Conservation (phyloP, 2,329 filamentous ascomycete genomes). For the Colletotrichum orchidophilum region DNA sequence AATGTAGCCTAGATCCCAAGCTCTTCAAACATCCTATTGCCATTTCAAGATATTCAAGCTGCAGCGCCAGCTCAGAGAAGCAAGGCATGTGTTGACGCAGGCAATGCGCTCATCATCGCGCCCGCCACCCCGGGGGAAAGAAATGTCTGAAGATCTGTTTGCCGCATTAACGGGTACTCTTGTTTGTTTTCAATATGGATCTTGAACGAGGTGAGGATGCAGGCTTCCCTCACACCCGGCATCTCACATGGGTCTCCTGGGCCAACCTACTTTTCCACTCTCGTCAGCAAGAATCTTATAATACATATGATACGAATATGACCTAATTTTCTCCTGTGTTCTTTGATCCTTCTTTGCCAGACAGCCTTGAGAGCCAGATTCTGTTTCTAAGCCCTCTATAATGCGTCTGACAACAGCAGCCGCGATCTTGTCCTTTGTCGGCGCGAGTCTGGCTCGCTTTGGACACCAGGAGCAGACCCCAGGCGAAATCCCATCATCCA, state of each 20-base stretch:
- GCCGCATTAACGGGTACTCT: neutral
- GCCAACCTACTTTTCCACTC: neutral
- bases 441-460: neutral
- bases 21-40: neutral
- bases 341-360: no score
- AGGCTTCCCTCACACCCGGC: constrained; percentile 11
- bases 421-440: neutral
- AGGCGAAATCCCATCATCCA: neutral
- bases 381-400: neutral
- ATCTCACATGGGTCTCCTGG: constrained; percentile 1
- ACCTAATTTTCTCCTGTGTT: neutral
- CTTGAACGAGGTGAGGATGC: constrained; percentile 5
- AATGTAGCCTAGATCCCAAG: neutral
- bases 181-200: constrained; percentile 11
- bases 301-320: constrained; percentile 5
- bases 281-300: neutral
- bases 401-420: constrained; percentile 4
- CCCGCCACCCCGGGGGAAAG: neutral
- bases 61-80: neutral
- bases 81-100: neutral
- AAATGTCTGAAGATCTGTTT: neutral
- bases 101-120: neutral
- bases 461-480: neutral
- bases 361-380: neutral
- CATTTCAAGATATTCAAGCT: neutral